Evolutionary conservation across 2,329 filamentous ascomycete genomes (phyloP).

Genomic region (Ophiocordyceps australis): DNA sequence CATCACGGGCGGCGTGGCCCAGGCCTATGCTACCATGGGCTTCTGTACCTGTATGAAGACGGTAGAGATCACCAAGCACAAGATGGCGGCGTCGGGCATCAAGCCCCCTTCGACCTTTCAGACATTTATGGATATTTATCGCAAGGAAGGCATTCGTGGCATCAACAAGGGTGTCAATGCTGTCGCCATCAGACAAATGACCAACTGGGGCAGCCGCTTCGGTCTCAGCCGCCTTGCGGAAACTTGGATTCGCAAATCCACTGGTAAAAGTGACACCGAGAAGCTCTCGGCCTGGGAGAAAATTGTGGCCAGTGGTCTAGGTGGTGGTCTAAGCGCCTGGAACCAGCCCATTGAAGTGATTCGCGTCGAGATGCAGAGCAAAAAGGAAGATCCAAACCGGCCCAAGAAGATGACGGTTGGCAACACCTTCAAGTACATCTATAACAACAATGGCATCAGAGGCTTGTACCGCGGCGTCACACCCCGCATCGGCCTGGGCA

Average conservation of each 20-base stretch:
- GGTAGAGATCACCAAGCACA: conserved; percentile 97
- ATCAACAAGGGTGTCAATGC: conserved; percentile 99
- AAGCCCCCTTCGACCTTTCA: conserved; percentile 81
- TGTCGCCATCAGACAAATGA: conserved; percentile 96
- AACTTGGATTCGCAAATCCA: conserved; percentile 62
- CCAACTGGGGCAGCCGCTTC: conserved; percentile 97
- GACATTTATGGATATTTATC: conserved; percentile 96
- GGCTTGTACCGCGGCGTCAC: conserved; percentile 92
- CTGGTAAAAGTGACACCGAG: conserved; percentile 61
- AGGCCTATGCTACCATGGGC: conserved; percentile 98
- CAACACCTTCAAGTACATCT: conserved; percentile 77
- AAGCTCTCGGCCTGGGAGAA: conserved; percentile 73
- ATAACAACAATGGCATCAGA: conserved; percentile 69
- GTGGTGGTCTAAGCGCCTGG: conserved; percentile 92
- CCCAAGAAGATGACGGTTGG: conserved; percentile 98
- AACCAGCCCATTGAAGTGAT: conserved; percentile 99
- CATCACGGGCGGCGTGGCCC: conserved; percentile 85
- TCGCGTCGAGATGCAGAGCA: conserved; percentile 99
- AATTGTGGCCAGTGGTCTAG: conserved; percentile 68
- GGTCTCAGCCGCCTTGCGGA: conserved; percentile 85
- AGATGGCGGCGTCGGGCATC: conserved; percentile 66
- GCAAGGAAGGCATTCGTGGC: conserved; percentile 77
- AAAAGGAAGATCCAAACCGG: conserved; percentile 92
- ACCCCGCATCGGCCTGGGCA: conserved; percentile 81
- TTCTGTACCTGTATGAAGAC: conserved; percentile 99